Conservation (phyloP, 805 yeast genomes). For the Wickerhamiella slavikovae region DNA sequence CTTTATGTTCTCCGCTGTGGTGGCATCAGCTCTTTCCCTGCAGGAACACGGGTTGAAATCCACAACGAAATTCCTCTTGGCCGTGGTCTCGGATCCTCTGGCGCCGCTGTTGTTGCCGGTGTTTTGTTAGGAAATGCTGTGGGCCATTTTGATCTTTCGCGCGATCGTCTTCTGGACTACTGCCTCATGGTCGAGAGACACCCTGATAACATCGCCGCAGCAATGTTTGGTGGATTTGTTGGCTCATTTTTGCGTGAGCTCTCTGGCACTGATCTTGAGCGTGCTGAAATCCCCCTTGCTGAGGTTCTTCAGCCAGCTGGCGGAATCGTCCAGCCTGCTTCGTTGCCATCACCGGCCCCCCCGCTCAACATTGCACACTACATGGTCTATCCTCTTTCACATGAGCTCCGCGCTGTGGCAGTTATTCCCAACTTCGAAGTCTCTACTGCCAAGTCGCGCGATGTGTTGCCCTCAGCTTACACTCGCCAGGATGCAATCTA, state of each 20-base stretch:
- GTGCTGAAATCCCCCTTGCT: constrained; percentile 67
- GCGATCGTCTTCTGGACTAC: constrained; percentile 75
- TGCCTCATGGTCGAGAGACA: constrained; percentile 95
- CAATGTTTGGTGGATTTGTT: constrained; percentile 97
- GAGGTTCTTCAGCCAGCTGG: constrained; percentile 61
- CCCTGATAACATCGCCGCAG: constrained; percentile 96
- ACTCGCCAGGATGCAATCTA: constrained; percentile 67
- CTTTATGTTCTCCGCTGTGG: constrained; percentile 77
- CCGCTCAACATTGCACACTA: constrained; percentile 78
- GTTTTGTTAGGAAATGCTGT: constrained; percentile 74
- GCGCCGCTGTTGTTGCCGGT: constrained; percentile 97
- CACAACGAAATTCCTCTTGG: constrained; percentile 89
- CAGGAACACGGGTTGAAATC: constrained; percentile 63
- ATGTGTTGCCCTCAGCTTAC: constrained; percentile 69
- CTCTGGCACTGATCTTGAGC: constrained; percentile 44
- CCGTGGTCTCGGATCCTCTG: constrained; percentile 92
- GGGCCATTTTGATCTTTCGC: constrained; percentile 51
- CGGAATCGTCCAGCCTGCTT: constrained; percentile 43
- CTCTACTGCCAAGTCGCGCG: constrained; percentile 77
- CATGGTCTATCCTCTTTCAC: constrained; percentile 66
- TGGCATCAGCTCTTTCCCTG: constrained; percentile 54
- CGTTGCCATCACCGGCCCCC: constrained; percentile 67
- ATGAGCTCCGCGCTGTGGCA: constrained; percentile 67
- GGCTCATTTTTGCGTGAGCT: constrained; percentile 83
- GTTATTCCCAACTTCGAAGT: constrained; percentile 90